Percentiles rank a stretch among this genome's conserved stretches.
Evolutionary conservation across 352 stramenopile species (phyloP).

Genomic region (Pythium sukuiense): DNA sequence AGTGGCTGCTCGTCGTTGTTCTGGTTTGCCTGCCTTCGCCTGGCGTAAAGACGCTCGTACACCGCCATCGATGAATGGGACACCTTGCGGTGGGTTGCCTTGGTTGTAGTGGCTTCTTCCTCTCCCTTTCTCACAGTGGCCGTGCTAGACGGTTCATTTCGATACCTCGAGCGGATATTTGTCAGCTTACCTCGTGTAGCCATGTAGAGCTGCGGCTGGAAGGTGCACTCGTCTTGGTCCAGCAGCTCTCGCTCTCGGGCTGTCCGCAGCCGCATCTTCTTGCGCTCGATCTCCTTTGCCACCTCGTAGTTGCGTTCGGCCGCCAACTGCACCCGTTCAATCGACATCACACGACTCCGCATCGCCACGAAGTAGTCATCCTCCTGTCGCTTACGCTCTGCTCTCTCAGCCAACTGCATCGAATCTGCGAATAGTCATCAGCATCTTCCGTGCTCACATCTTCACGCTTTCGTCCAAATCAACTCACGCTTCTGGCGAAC

Average conservation of each 20-base stretch:
- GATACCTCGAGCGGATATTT: constrained; percentile 8
- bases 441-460: not conserved
- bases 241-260: constrained; percentile 30
- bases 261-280: constrained; percentile 31
- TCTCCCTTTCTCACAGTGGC: not conserved
- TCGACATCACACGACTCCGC: constrained; percentile 24
- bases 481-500: constrained; percentile 12
- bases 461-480: not conserved
- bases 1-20: not conserved
- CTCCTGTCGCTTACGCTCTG: constrained; percentile 26
- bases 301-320: constrained; percentile 41
- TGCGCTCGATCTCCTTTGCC: constrained; percentile 33
- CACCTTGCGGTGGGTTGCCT: not conserved
- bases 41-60: constrained; percentile 17
- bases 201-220: constrained; percentile 32
- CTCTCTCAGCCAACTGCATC: not conserved
- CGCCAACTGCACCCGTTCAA: constrained; percentile 28
- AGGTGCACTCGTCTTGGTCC: constrained; percentile 37
- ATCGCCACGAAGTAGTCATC: constrained; percentile 27
- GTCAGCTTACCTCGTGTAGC: not conserved
- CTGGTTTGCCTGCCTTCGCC: not conserved
- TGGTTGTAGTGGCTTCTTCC: not conserved
- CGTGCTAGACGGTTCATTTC: not conserved
- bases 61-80: not conserved
- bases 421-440: not conserved